Conservation (phyloP, 208 protist species). For the Trypanosoma lewisi region DNA sequence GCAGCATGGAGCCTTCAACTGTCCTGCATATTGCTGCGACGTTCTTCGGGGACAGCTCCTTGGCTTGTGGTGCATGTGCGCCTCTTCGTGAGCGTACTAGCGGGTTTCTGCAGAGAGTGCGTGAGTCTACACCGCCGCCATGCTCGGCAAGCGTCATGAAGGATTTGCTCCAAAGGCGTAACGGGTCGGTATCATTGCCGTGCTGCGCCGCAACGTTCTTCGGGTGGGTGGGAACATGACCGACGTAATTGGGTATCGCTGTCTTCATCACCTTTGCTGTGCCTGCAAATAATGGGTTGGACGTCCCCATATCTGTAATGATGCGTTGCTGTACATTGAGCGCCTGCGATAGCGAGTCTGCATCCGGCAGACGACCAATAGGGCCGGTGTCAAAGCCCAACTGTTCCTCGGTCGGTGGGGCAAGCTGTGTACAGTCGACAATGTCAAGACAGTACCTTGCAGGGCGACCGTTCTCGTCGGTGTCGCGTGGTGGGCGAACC, state of each 20-base stretch:
- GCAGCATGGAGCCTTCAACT: conserved; percentile 67
- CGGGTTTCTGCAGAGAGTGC: conserved; percentile 40
- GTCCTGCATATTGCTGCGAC: conserved; percentile 46
- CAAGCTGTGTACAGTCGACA: conserved; percentile 71
- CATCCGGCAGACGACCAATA: conserved; percentile 38
- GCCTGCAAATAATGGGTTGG: conserved; percentile 64
- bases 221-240: conserved; percentile 50
- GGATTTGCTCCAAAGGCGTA: conserved; percentile 78
- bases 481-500: conserved; percentile 22
- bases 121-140: conserved; percentile 70
- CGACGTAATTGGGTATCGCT: conserved; percentile 50
- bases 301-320: conserved; percentile 71
- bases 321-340: conserved; percentile 59
- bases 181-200: conserved; percentile 48
- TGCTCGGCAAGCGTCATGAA: conserved; percentile 88
- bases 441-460: conserved; percentile 75
- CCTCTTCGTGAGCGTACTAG: conserved; percentile 41
- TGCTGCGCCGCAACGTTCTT: conserved; percentile 46
- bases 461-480: conserved; percentile 40
- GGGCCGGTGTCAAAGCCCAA: conserved; percentile 48
- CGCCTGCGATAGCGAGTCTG: conserved; percentile 36
- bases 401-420: conserved; percentile 62
- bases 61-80: conserved; percentile 35
- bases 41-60: conserved; percentile 55
- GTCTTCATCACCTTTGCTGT: conserved; percentile 59